A percentile compares a stretch with the other conserved stretches of the same genome.
These are phyloP conservation scores for Vickermania ingenoplastis DNA, from an alignment of 208 protist species.

Conservation along the genomic window DNA sequence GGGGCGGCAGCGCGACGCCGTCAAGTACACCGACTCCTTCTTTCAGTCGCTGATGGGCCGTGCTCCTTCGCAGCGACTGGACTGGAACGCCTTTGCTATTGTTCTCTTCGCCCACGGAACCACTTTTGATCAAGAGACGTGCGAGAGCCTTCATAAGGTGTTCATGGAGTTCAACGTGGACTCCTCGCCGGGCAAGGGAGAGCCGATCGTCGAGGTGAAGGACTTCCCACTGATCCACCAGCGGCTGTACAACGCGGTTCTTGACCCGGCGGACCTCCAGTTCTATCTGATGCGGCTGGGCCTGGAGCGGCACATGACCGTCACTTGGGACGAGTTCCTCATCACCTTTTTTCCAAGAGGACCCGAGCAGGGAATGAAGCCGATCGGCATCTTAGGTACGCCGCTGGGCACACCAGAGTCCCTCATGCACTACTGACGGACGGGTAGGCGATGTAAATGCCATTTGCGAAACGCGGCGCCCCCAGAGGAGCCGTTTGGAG, in stretches of 20 bases:
- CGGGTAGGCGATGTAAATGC: too few species aligned
- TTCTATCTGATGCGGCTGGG: conserved; percentile 22
- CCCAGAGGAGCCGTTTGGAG: too few species aligned
- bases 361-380: conserved; percentile 10
- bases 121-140: conserved; percentile 28
- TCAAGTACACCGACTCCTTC: conserved; percentile 20
- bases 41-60: conserved; percentile 19
- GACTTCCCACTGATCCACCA: conserved; percentile 36
- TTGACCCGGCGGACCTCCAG: conserved; percentile 15
- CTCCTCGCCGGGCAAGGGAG: conserved; percentile 10
- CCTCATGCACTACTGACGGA: conserved; percentile 23
- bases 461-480: too few species aligned
- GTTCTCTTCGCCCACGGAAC: conserved; percentile 40
- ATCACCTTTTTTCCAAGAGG: conserved; percentile 40
- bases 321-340: conserved; percentile 78
- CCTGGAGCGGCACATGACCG: conserved; percentile 37
- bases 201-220: conserved; percentile 36
- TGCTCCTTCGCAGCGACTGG: conserved; percentile 22
- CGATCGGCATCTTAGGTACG: conserved; percentile 10
- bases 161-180: conserved; percentile 67
- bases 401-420: conserved; percentile 7
- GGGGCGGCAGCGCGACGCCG: conserved; percentile 16
- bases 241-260: conserved; percentile 22
- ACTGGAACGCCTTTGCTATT: conserved; percentile 54
- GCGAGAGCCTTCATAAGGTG: conserved; percentile 23